These are phyloP conservation scores for Parasarocladium wereldwijsianum DNA, from an alignment of 2,329 filamentous ascomycete genomes.

Conservation along the genomic window DNA sequence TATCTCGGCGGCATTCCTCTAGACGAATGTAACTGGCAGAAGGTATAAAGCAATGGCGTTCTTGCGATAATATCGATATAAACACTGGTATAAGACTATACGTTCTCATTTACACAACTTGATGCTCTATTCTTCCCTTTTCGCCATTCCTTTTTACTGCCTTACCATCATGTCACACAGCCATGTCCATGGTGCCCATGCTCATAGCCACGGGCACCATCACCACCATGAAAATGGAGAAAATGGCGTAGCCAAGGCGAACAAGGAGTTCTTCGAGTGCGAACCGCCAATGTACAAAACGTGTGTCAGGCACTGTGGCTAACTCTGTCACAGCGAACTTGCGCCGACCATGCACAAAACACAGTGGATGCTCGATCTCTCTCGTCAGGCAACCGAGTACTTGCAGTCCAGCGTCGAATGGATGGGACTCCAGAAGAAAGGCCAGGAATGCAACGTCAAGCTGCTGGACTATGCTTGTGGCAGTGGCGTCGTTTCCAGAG, in stretches of 20 bases:
- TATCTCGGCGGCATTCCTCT: too few relatives aligned
- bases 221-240: slow-evolving; percentile 2
- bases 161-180: too few relatives aligned
- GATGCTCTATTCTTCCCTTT: too few relatives aligned
- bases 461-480: slow-evolving; percentile 19
- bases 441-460: slow-evolving; percentile 5
- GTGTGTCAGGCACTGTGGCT: not conserved
- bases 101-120: too few relatives aligned
- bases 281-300: not conserved
- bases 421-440: slow-evolving; percentile 10
- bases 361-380: slow-evolving; percentile 12
- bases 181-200: too few relatives aligned
- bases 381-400: slow-evolving; percentile 12
- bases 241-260: slow-evolving; percentile 10
- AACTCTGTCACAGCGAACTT: slow-evolving; percentile 7
- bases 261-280: slow-evolving; percentile 15
- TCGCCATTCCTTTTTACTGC: too few relatives aligned
- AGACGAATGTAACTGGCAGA: too few relatives aligned
- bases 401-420: slow-evolving; percentile 12
- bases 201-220: slow-evolving; percentile 9
- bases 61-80: too few relatives aligned
- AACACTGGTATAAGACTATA: too few relatives aligned
- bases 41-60: too few relatives aligned
- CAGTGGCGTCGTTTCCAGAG: slow-evolving; percentile 14
- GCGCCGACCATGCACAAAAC: slow-evolving; percentile 8